Conservation (phyloP, 176 grass and related monocot genomes). For the Aegilops longissima region DNA sequence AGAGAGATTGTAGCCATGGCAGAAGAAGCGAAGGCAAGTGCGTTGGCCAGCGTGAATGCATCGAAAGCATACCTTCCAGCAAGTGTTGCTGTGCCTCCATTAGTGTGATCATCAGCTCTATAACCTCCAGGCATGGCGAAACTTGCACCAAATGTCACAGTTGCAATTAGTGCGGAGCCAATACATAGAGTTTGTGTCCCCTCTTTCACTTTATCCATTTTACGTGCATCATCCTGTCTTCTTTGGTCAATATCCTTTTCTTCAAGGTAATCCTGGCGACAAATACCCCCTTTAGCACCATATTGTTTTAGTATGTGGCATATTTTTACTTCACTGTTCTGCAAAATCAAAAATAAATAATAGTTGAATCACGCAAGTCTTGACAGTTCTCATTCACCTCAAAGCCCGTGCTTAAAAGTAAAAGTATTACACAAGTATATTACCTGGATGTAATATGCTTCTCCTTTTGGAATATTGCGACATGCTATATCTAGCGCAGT, state of each 20-base stretch:
- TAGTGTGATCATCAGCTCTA: not conserved
- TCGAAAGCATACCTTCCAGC: not conserved
- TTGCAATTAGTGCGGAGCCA: not conserved
- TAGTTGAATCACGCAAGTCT: too few relatives aligned
- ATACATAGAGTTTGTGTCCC: not conserved
- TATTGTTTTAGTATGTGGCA: rapidly evolving
- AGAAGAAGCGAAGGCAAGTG: not conserved
- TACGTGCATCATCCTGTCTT: not conserved
- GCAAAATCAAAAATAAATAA: too few relatives aligned
- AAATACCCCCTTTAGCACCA: not conserved
- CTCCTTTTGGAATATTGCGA: rapidly evolving
- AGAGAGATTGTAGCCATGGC: not conserved
- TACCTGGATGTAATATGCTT: not conserved
- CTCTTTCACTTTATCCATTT: not conserved
- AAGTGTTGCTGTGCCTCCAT: not conserved
- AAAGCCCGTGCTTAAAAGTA: not conserved
- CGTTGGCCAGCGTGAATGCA: not conserved
- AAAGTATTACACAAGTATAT: not conserved
- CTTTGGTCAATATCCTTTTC: too few relatives aligned
- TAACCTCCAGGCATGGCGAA: not conserved
- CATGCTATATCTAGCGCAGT: not conserved
- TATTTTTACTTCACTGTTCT: too few relatives aligned
- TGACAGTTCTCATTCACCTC: too few relatives aligned
- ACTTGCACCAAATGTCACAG: not conserved
- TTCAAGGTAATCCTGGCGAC: too few relatives aligned